A percentile compares a stretch with the other conserved stretches of the same genome.
These are phyloP conservation scores for Suillus paluster DNA, from an alignment of 768 basidiomycete species.

Conservation along the genomic window DNA sequence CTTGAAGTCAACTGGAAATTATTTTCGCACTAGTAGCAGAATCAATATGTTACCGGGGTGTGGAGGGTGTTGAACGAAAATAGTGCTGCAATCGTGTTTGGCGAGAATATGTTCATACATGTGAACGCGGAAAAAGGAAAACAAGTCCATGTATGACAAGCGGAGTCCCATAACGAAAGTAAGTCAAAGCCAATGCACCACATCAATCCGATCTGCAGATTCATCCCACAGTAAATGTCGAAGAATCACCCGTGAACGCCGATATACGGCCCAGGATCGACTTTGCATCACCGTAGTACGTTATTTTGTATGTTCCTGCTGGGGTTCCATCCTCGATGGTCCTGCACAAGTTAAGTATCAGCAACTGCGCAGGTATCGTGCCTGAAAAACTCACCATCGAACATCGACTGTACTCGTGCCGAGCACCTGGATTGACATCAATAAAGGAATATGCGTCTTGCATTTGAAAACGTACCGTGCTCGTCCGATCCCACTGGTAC, in stretches of 20 bases:
- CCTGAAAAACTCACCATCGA: slow-evolving; percentile 53
- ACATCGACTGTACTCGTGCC: slow-evolving; percentile 69
- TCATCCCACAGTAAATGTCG: slow-evolving; percentile 57
- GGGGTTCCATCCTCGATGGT: slow-evolving; percentile 63
- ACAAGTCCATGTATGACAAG: too few species aligned
- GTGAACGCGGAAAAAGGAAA: too few species aligned
- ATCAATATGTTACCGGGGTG: too few species aligned
- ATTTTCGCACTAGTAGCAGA: too few species aligned
- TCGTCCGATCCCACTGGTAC: slow-evolving; percentile 67
- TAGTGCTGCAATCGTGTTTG: too few species aligned
- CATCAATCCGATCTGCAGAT: background rate
- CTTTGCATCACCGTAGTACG: slow-evolving; percentile 81
- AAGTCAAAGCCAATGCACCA: background rate
- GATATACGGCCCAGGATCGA: slow-evolving; percentile 63
- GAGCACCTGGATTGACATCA: slow-evolving; percentile 44
- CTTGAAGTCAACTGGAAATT: too few species aligned
- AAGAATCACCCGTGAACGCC: slow-evolving; percentile 65
- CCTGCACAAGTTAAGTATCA: slow-evolving; percentile 43
- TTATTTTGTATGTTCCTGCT: slow-evolving; percentile 75
- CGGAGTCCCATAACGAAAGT: background rate
- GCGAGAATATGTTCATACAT: too few species aligned
- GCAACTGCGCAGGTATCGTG: background rate
- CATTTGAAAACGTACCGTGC: slow-evolving; percentile 42
- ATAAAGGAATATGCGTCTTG: slow-evolving; percentile 4
- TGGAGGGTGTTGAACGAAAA: too few species aligned